These are phyloP conservation scores for Colletotrichum incanum DNA, from an alignment of 2,329 filamentous ascomycete genomes.

Conservation along the genomic window DNA sequence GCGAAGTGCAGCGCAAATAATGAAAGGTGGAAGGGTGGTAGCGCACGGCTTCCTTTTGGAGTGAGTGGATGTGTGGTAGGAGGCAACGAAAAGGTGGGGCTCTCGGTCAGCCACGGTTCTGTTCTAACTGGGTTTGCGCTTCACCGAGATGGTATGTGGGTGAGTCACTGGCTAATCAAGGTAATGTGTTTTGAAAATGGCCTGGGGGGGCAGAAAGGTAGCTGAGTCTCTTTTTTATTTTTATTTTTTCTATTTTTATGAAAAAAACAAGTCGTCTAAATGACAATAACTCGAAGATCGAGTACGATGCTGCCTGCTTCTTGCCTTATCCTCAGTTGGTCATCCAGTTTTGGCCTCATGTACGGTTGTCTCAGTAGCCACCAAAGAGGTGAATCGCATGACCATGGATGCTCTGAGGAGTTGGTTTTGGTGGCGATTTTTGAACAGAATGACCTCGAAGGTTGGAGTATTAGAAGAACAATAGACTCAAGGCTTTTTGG, in stretches of 20 bases:
- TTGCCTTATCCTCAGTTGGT: background rate
- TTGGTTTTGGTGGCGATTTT: background rate
- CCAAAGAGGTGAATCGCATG: background rate
- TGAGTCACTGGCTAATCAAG: background rate
- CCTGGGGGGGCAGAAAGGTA: background rate
- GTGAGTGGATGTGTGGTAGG: background rate
- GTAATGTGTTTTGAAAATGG: too few species aligned
- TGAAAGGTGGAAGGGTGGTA: conserved; percentile 14
- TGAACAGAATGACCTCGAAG: too few species aligned
- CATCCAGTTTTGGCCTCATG: background rate
- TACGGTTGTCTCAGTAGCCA: background rate
- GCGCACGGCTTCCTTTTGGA: conserved; percentile 21
- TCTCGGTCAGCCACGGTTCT: background rate
- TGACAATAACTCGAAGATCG: background rate
- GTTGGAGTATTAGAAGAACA: too few species aligned
- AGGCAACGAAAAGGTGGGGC: conserved; percentile 21
- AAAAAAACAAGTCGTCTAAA: background rate
- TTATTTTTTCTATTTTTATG: too few species aligned
- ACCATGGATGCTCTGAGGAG: background rate
- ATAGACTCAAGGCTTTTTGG: background rate
- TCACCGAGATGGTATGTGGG: background rate
- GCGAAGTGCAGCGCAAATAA: conserved; percentile 9
- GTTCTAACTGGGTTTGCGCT: background rate
- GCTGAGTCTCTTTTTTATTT: background rate
- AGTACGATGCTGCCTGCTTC: background rate